These are phyloP conservation scores for Phytophthora fragariae DNA, from an alignment of 352 stramenopile species.

Conservation along the genomic window DNA sequence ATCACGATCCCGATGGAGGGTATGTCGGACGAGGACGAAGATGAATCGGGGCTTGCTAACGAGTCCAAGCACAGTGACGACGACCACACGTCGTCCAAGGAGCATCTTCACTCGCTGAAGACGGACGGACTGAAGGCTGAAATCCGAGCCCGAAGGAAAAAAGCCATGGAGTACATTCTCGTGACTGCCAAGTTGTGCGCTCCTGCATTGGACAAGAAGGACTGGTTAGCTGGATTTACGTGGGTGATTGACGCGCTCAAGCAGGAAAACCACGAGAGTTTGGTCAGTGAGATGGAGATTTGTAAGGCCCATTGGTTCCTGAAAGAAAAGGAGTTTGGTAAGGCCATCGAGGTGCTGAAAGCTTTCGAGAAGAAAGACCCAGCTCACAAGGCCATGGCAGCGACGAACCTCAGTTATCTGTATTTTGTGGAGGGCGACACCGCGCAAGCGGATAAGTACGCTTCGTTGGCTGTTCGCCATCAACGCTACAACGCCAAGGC, in stretches of 20 bases:
- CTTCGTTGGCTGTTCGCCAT: conserved; percentile 90
- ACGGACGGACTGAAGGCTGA: conserved; percentile 80
- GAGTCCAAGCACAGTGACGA: conserved; percentile 57
- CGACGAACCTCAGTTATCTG: conserved; percentile 96
- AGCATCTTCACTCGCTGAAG: conserved; percentile 73
- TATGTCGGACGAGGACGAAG: conserved; percentile 86
- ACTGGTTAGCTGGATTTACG: conserved; percentile 93
- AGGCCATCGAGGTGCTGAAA: conserved; percentile 95
- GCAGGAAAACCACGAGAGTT: conserved; percentile 86
- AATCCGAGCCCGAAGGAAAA: conserved; percentile 77
- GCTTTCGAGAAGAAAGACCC: conserved; percentile 96
- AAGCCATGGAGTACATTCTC: conserved; percentile 92
- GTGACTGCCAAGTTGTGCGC: conserved; percentile 95
- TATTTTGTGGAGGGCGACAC: conserved; percentile 97
- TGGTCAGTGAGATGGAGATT: conserved; percentile 94
- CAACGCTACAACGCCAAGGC: conserved; percentile 97
- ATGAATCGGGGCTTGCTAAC: conserved; percentile 68
- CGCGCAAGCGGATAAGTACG: conserved; percentile 92
- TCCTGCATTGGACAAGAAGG: conserved; percentile 91
- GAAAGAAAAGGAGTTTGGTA: conserved; percentile 94
- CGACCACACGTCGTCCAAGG: conserved; percentile 48
- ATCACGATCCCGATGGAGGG: conserved; percentile 92
- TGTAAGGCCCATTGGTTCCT: conserved; percentile 91
- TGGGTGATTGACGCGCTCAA: conserved; percentile 96
- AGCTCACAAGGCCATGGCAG: conserved; percentile 93